Percentiles rank a stretch among this genome's conserved stretches.
These are phyloP conservation scores for Theileria orientalis DNA, from an alignment of 169 alveolate genomes.

Conservation along the genomic window DNA sequence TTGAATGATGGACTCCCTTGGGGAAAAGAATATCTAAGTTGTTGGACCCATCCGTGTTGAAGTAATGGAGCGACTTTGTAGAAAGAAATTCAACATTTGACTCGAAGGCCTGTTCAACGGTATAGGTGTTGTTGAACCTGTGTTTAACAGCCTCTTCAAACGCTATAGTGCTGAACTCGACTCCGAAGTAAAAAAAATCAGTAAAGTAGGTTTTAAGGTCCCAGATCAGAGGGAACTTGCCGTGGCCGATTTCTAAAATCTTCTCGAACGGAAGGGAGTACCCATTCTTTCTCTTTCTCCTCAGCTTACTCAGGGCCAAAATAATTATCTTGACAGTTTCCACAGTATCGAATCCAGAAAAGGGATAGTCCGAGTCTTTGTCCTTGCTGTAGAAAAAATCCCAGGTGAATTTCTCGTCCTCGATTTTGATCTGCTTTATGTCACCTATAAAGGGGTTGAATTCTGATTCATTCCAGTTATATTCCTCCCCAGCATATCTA, in stretches of 20 bases:
- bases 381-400: constrained; percentile 43
- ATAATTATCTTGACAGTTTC: constrained; percentile 55
- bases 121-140: background rate
- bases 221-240: constrained; percentile 74
- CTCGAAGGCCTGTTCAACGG: background rate
- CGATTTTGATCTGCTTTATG: constrained; percentile 24
- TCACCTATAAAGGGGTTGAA: background rate
- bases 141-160: constrained; percentile 62
- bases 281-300: background rate
- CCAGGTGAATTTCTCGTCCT: constrained; percentile 59
- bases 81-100: constrained; percentile 52
- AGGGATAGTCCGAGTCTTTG: constrained; percentile 44
- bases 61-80: constrained; percentile 40
- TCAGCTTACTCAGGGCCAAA: background rate
- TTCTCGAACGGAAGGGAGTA: constrained; percentile 41
- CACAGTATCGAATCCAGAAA: constrained; percentile 51
- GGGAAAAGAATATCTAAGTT: constrained; percentile 36
- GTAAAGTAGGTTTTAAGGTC: constrained; percentile 53
- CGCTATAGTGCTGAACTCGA: constrained; percentile 69
- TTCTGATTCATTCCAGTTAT: background rate
- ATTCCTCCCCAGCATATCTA: constrained; percentile 15
- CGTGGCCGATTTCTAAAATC: constrained; percentile 76
- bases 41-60: constrained; percentile 44
- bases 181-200: constrained; percentile 34
- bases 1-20: background rate